Conservation (phyloP, 179 eudicot species). For the Heliamphora pulchella region DNA sequence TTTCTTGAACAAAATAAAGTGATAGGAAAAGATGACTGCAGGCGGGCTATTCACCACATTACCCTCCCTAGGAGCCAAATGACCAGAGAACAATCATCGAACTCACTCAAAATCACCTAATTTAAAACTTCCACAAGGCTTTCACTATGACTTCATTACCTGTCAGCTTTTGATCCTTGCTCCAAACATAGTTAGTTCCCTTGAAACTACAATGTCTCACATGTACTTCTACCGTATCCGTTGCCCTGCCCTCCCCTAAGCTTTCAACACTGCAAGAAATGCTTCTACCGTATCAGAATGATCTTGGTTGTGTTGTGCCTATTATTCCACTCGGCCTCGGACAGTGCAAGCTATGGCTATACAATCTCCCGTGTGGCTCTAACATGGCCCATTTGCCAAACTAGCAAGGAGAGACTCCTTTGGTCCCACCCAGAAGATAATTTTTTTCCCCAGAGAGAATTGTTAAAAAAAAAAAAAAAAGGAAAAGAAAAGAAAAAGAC, state of each 20-base stretch:
- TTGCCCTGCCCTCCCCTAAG: constrained; percentile 2
- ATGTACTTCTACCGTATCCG: constrained; percentile 12
- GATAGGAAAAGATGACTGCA: no score
- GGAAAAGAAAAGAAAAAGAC: no score
- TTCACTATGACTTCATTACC: background rate
- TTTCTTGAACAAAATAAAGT: no score
- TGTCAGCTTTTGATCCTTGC: constrained; percentile 20
- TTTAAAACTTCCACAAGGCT: background rate
- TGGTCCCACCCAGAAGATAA: no score
- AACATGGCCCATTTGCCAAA: no score
- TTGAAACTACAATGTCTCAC: constrained; percentile 7
- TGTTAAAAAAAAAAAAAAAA: no score
- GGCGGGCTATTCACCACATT: background rate
- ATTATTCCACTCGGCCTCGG: no score
- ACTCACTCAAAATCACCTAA: background rate
- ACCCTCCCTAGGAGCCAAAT: background rate
- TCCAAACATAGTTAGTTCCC: background rate
- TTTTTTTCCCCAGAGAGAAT: no score
- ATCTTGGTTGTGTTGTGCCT: no score
- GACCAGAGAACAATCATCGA: background rate
- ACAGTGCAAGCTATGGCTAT: no score
- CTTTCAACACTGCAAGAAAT: constrained; percentile 12
- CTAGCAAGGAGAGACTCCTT: no score
- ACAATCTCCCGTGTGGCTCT: no score
- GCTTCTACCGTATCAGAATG: background rate